Percentiles rank a stretch among this genome's conserved stretches.
phyloP scores from a whole-genome alignment of 2,329 filamentous ascomycete species.

The Penicillium sp. region DNA sequence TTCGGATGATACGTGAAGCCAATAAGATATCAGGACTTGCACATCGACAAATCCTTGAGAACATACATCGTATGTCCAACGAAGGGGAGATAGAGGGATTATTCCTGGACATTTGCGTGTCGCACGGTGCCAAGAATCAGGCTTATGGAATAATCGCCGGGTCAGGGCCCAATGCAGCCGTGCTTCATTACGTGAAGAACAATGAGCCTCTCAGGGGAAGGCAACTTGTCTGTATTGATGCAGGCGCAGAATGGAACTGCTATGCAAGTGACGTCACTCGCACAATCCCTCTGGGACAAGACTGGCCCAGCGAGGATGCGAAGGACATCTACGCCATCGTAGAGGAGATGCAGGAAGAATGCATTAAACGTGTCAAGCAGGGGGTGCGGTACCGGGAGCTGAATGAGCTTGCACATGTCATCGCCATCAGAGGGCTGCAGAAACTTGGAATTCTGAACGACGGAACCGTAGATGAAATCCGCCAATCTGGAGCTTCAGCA shows the following conservation, averaged over 20 bases:
- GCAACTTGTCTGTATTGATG: constrained; percentile 82
- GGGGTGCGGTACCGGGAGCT: constrained; percentile 82
- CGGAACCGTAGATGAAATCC: constrained; percentile 58
- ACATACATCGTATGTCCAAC: constrained; percentile 68
- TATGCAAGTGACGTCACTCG: constrained; percentile 80
- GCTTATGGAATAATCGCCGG: constrained; percentile 89
- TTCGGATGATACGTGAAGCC: constrained; percentile 73
- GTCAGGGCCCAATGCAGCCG: constrained; percentile 77
- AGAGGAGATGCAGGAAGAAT: constrained; percentile 81
- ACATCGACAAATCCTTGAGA: constrained; percentile 66
- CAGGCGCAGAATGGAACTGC: constrained; percentile 75
- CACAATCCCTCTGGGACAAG: constrained; percentile 80
- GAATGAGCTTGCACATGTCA: constrained; percentile 76
- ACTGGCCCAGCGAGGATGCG: constrained; percentile 65
- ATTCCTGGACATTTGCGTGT: constrained; percentile 77
- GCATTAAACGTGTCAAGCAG: constrained; percentile 72
- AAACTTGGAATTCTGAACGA: constrained; percentile 74
- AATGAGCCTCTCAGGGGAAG: constrained; percentile 71
- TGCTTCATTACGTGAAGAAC: constrained; percentile 86
- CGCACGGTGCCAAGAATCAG: constrained; percentile 77
- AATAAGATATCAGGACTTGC: constrained; percentile 72
- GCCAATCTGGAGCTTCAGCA: constrained; percentile 41
- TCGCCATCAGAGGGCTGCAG: constrained; percentile 81
- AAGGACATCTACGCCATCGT: constrained; percentile 82
- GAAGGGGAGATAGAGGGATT: constrained; percentile 83